phyloP scores from a whole-genome alignment of 139 green algal genomes.

The Chlamydomonas schloesseri region DNA sequence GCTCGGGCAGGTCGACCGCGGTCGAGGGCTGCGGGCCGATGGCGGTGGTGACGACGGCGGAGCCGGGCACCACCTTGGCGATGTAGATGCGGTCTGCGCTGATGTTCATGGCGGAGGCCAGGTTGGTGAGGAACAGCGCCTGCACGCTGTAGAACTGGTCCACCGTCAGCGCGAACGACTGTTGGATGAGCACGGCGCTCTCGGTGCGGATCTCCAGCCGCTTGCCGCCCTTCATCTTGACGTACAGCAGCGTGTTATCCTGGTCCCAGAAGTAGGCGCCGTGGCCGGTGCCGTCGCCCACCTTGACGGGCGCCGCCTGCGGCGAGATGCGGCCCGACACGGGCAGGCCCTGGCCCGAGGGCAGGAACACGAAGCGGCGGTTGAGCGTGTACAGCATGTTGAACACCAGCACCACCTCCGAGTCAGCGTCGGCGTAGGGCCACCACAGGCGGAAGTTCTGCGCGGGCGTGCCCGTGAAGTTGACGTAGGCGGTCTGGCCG shows the following conservation, averaged over 20 bases:
- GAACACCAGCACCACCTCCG: slow-evolving; percentile 52
- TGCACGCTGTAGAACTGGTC: slow-evolving; percentile 22
- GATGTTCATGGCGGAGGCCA: slow-evolving; percentile 20
- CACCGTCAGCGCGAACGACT: slow-evolving; percentile 14
- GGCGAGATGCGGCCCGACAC: slow-evolving; percentile 28
- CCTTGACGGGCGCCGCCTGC: neutral
- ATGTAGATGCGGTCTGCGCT: neutral
- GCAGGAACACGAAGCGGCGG: slow-evolving; percentile 25
- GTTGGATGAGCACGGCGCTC: slow-evolving; percentile 16
- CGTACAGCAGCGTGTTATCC: slow-evolving; percentile 25
- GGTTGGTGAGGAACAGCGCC: neutral
- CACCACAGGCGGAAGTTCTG: slow-evolving; percentile 49
- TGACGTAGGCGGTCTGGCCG: slow-evolving; percentile 43
- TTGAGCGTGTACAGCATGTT: slow-evolving; percentile 52
- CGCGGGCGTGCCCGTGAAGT: slow-evolving; percentile 60
- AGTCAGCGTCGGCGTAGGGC: slow-evolving; percentile 53
- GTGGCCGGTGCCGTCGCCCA: slow-evolving; percentile 45
- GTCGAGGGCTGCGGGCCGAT: neutral
- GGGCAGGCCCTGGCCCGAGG: neutral
- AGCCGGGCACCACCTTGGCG: slow-evolving; percentile 23
- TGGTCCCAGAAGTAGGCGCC: slow-evolving; percentile 56
- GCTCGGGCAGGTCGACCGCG: neutral
- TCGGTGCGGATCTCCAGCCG: slow-evolving; percentile 52
- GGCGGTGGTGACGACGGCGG: neutral
- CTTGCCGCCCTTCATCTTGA: slow-evolving; percentile 52